These are phyloP conservation scores for Hemisphaericaspora xylanilytica DNA, from an alignment of 1,139 yeast species.

Conservation along the genomic window DNA sequence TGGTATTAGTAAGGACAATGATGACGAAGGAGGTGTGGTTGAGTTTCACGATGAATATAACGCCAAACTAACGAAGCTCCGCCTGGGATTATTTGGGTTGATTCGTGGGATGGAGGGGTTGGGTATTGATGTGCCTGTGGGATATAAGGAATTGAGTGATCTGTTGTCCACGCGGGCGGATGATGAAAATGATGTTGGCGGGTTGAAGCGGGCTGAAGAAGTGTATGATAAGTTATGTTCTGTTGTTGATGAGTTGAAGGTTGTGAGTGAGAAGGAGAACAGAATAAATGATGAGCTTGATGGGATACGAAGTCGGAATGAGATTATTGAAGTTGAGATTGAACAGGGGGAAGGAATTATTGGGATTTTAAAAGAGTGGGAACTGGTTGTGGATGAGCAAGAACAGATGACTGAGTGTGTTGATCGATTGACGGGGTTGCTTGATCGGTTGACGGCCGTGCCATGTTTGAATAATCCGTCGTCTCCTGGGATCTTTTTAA, in stretches of 20 bases:
- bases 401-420: not conserved
- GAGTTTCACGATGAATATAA: slow-evolving; percentile 5
- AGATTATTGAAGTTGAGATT: not conserved
- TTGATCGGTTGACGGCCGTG: not conserved
- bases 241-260: slow-evolving; percentile 19
- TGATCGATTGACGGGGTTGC: not conserved
- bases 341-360: not conserved
- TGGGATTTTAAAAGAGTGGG: not conserved
- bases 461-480: not conserved
- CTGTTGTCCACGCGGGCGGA: slow-evolving; percentile 5
- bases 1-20: slow-evolving; percentile 2
- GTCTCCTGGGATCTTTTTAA: not conserved
- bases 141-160: slow-evolving; percentile 26
- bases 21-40: slow-evolving; percentile 9
- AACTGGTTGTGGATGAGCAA: not conserved
- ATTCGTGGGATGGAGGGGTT: slow-evolving; percentile 28
- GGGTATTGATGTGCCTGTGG: slow-evolving; percentile 28
- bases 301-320: not conserved
- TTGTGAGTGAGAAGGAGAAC: slow-evolving; percentile 19
- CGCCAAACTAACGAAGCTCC: slow-evolving; percentile 9
- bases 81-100: slow-evolving; percentile 19
- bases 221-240: slow-evolving; percentile 13
- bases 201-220: slow-evolving; percentile 12
- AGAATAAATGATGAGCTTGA: slow-evolving; percentile 17
- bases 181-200: not conserved